Evolutionary conservation across 208 protist species (phyloP).

Genomic region (Vickermania spadyakhi): DNA sequence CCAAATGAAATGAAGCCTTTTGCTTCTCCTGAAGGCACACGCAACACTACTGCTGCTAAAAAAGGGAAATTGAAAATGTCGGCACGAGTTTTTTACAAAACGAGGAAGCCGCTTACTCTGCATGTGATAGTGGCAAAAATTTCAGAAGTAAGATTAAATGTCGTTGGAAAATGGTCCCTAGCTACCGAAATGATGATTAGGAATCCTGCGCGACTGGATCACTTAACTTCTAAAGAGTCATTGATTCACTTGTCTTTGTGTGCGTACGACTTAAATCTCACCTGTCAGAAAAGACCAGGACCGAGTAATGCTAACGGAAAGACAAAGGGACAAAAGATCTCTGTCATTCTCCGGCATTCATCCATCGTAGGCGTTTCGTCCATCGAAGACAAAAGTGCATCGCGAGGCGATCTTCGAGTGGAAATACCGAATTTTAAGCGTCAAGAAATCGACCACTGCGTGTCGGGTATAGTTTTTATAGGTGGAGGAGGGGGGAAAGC

Average conservation of each 20-base stretch:
- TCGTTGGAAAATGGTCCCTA: neutral
- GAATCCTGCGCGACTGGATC: neutral
- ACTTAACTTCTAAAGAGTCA: neutral
- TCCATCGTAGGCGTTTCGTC: neutral
- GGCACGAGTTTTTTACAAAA: constrained; percentile 25
- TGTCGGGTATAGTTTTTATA: neutral
- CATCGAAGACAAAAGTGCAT: neutral
- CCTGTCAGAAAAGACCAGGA: neutral
- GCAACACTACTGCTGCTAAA: too few relatives aligned
- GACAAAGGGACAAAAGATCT: neutral
- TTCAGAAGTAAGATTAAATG: neutral
- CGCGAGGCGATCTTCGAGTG: neutral
- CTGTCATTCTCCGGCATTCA: neutral
- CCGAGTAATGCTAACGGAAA: neutral
- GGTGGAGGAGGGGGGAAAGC: neutral
- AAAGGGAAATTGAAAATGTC: neutral
- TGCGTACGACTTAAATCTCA: neutral
- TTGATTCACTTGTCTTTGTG: neutral
- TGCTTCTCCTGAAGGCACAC: too few relatives aligned
- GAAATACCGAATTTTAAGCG: neutral
- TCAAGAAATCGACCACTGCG: neutral
- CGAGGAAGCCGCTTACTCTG: constrained; percentile 51
- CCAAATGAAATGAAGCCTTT: too few relatives aligned
- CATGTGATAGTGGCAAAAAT: constrained; percentile 35
- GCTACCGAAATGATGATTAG: neutral